phyloP scores from a whole-genome alignment of 352 stramenopile genomes.

The Phytophthora brassicae region DNA sequence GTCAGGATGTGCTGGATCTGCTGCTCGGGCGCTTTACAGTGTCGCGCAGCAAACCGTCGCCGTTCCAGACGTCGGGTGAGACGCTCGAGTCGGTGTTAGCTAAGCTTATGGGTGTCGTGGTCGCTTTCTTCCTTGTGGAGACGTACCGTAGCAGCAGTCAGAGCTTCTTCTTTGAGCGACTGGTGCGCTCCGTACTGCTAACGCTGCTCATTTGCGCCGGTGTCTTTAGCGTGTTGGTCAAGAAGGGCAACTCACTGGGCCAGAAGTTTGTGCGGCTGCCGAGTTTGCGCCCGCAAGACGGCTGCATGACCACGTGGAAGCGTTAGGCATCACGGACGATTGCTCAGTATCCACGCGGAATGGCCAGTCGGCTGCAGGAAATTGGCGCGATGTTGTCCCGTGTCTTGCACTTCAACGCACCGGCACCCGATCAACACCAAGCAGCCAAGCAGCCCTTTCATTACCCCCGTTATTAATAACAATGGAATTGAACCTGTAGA shows the following conservation, averaged over 20 bases:
- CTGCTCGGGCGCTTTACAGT: conserved; percentile 70
- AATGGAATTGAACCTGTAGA: conserved; percentile 1
- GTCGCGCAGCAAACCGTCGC: conserved; percentile 53
- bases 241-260: conserved; percentile 74
- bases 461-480: too few relatives aligned
- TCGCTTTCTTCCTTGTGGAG: conserved; percentile 66
- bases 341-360: conserved; percentile 15
- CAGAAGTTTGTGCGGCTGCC: conserved; percentile 69
- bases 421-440: neutral
- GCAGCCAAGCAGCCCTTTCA: neutral
- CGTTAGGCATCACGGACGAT: conserved; percentile 33
- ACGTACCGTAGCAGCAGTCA: conserved; percentile 42
- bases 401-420: conserved; percentile 6
- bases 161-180: conserved; percentile 52
- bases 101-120: conserved; percentile 54
- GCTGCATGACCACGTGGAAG: conserved; percentile 79
- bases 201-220: conserved; percentile 49
- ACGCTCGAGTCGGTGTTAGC: conserved; percentile 56
- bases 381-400: neutral
- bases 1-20: conserved; percentile 94
- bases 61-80: conserved; percentile 47
- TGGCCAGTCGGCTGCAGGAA: conserved; percentile 9
- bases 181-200: conserved; percentile 56
- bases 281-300: conserved; percentile 66
- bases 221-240: conserved; percentile 64